Evolutionary conservation across 371 early-diverging fungal genomes (phyloP).

Genomic region (Nosema muscidifuracis): DNA sequence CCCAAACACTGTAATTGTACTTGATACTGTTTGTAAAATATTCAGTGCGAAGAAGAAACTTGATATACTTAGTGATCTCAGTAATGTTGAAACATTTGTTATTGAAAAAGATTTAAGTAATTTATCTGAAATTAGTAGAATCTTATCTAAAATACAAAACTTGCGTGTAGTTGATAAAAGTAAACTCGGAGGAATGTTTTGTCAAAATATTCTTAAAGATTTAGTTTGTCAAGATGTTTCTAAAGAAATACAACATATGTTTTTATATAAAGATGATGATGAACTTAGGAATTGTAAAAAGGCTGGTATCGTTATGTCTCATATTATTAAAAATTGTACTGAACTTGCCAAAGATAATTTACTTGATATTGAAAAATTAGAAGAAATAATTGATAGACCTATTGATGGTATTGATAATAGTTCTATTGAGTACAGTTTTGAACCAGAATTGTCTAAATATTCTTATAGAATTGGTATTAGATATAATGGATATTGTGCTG

Average conservation of each 20-base stretch:
- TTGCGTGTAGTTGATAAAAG: slow-evolving; percentile 41
- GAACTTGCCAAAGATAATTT: slow-evolving; percentile 38
- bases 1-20: slow-evolving; percentile 60
- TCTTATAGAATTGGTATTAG: slow-evolving; percentile 54
- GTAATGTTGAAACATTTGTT: slow-evolving; percentile 27
- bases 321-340: slow-evolving; percentile 36
- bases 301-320: slow-evolving; percentile 34
- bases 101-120: slow-evolving; percentile 54
- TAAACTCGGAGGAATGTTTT: slow-evolving; percentile 49
- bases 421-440: slow-evolving; percentile 35
- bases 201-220: slow-evolving; percentile 32
- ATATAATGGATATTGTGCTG: slow-evolving; percentile 60
- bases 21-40: slow-evolving; percentile 35
- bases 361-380: slow-evolving; percentile 33
- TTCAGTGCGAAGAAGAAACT: slow-evolving; percentile 58
- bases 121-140: slow-evolving; percentile 29
- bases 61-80: slow-evolving; percentile 52
- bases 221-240: slow-evolving; percentile 41
- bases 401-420: slow-evolving; percentile 42
- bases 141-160: slow-evolving; percentile 19
- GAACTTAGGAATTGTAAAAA: slow-evolving; percentile 46
- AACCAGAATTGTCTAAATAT: slow-evolving; percentile 27
- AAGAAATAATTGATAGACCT: slow-evolving; percentile 18
- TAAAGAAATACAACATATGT: slow-evolving; percentile 27
- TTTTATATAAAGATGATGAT: slow-evolving; percentile 50